Evolutionary conservation across 768 basidiomycete genomes (phyloP).

Genomic region (Cyathus striatus): DNA sequence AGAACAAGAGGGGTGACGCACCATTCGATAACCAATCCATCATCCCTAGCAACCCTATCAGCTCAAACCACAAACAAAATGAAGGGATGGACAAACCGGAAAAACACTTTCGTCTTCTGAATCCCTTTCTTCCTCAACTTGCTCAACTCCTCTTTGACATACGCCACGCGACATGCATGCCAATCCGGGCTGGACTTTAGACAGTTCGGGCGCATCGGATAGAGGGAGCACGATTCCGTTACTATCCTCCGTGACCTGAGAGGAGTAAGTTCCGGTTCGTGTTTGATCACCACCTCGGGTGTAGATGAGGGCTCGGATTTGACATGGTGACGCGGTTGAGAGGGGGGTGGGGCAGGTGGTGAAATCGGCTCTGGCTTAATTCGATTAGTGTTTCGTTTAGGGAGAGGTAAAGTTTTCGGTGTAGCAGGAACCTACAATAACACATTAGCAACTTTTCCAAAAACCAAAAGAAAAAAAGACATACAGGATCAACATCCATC

Average conservation of each 20-base stretch:
- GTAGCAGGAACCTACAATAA: no score
- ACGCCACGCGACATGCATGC: slow-evolving; percentile 12
- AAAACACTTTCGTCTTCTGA: slow-evolving; percentile 15
- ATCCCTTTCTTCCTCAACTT: slow-evolving; percentile 15
- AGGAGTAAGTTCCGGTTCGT: no score
- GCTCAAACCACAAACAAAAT: background rate
- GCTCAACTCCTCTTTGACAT: slow-evolving; percentile 12
- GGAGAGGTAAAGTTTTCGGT: no score
- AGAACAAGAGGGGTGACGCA: slow-evolving; percentile 2
- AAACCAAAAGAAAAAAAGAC: no score
- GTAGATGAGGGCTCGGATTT: no score
- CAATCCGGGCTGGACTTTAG: slow-evolving; percentile 12
- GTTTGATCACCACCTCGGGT: no score
- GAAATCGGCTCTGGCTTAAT: slow-evolving; percentile 6
- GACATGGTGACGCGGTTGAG: no score
- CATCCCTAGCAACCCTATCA: slow-evolving; percentile 16
- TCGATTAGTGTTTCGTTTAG: no score
- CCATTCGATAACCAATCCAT: slow-evolving; percentile 32
- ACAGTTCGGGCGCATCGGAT: slow-evolving; percentile 19
- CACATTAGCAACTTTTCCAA: no score
- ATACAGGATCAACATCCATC: no score
- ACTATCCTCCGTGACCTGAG: slow-evolving; percentile 22
- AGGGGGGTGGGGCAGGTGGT: slow-evolving; percentile 5
- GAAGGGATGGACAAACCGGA: slow-evolving; percentile 11
- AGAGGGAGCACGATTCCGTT: slow-evolving; percentile 18